Conservation (phyloP, 495 filamentous ascomycete genomes). For the Trichoderma erinaceum region DNA sequence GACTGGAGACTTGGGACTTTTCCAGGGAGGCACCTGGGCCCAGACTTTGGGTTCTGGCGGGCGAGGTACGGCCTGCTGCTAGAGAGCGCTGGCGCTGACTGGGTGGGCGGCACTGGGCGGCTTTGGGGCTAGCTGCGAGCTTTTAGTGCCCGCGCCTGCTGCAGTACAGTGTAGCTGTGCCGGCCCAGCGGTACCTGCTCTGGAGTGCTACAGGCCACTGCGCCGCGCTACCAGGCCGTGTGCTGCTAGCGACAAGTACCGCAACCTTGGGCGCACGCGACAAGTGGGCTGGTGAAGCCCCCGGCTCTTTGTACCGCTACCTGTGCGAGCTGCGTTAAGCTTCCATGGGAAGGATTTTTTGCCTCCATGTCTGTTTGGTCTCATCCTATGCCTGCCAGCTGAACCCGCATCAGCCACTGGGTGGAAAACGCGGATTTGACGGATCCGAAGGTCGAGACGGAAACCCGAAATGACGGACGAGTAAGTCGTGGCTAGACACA, state of each 20-base stretch:
- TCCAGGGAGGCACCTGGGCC: background rate
- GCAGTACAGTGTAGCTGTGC: constrained; percentile 4
- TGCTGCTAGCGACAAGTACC: background rate
- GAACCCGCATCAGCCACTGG: background rate
- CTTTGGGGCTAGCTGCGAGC: background rate
- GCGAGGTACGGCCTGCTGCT: background rate
- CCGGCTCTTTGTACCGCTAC: background rate
- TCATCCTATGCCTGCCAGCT: background rate
- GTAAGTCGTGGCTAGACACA: background rate
- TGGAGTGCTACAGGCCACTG: too few relatives aligned
- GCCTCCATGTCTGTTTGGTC: background rate
- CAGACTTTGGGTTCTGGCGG: constrained; percentile 1
- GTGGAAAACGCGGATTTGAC: background rate
- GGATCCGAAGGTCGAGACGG: background rate
- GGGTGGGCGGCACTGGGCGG: constrained; percentile 4
- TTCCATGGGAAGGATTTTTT: constrained; percentile 2
- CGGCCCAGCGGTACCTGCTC: constrained; percentile 4
- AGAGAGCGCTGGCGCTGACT: constrained; percentile 5
- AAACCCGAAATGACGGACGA: background rate
- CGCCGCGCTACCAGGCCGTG: background rate
- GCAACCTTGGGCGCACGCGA: background rate
- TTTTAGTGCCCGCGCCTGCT: constrained; percentile 9
- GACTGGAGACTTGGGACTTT: background rate
- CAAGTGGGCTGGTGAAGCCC: too few relatives aligned
- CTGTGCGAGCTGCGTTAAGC: background rate